A percentile compares a stretch with the other conserved stretches of the same genome.
Evolutionary conservation across 768 basidiomycete species (phyloP).

Genomic region (Termitomyces sp.): DNA sequence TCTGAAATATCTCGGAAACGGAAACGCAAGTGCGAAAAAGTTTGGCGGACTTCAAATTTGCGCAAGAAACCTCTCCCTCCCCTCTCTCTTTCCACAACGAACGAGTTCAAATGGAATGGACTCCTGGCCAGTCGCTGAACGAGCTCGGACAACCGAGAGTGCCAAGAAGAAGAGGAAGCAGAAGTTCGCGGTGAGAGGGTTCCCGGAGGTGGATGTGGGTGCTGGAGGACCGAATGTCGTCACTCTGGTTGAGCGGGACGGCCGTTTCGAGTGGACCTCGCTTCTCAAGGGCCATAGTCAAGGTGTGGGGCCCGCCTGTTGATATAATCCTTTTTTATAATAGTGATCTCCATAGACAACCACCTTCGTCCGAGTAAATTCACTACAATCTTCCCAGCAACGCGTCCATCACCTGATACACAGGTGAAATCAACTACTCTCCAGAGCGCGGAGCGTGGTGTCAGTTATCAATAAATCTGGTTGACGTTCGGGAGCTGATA

Average conservation of each 20-base stretch:
- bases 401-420: slow-evolving; percentile 31
- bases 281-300: slow-evolving; percentile 23
- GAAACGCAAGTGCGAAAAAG: neutral
- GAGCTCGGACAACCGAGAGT: slow-evolving; percentile 17
- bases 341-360: neutral
- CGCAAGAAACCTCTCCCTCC: neutral
- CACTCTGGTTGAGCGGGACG: slow-evolving; percentile 40
- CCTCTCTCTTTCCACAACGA: neutral
- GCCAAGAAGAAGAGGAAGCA: slow-evolving; percentile 16
- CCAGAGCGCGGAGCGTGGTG: slow-evolving; percentile 64
- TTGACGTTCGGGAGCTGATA: neutral
- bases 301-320: slow-evolving; percentile 13
- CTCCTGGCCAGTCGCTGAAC: slow-evolving; percentile 58
- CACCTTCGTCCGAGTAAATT: slow-evolving; percentile 22
- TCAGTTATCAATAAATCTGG: slow-evolving; percentile 22
- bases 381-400: slow-evolving; percentile 52
- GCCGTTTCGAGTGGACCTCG: slow-evolving; percentile 48
- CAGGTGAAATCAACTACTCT: slow-evolving; percentile 25
- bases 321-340: slow-evolving; percentile 3
- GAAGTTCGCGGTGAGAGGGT: slow-evolving; percentile 23
- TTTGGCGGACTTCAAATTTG: slow-evolving; percentile 23
- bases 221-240: slow-evolving; percentile 47
- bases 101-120: slow-evolving; percentile 60
- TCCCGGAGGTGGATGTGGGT: slow-evolving; percentile 46
- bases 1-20: too few species aligned